Evolutionary conservation across 148 eudicot genomes (phyloP).

Genomic region (Chenopodium quinoa): DNA sequence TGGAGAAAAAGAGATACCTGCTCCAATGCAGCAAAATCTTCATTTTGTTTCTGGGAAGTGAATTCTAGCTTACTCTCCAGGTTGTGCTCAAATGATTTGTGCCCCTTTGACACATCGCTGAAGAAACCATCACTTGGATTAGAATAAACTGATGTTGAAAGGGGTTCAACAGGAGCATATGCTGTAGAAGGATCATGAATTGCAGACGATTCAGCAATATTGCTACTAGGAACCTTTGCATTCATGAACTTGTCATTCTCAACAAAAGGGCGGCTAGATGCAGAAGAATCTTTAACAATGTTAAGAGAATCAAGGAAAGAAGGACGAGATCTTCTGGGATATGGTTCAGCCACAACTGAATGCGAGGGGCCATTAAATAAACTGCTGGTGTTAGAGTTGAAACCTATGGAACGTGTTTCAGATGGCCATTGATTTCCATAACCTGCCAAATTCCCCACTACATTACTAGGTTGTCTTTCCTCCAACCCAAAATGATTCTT

Average conservation of each 20-base stretch:
- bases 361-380: constrained; percentile 35
- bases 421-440: constrained; percentile 38
- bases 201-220: constrained; percentile 37
- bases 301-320: constrained; percentile 88
- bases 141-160: constrained; percentile 22
- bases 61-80: constrained; percentile 41
- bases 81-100: constrained; percentile 29
- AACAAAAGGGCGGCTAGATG: constrained; percentile 30
- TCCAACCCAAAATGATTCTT: constrained; percentile 31
- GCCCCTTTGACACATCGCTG: constrained; percentile 39
- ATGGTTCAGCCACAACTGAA: constrained; percentile 44
- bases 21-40: constrained; percentile 93
- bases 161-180: constrained; percentile 29
- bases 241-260: constrained; percentile 36
- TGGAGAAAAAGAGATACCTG: constrained; percentile 51
- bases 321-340: constrained; percentile 65
- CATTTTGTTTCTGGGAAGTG: constrained; percentile 61
- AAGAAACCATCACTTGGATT: constrained; percentile 20
- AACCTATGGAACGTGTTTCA: constrained; percentile 40
- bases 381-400: constrained; percentile 33
- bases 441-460: constrained; percentile 31
- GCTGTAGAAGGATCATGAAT: constrained; percentile 20
- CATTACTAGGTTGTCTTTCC: constrained; percentile 42
- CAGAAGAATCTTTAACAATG: constrained; percentile 49
- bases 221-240: constrained; percentile 31